Percentiles rank a stretch among this genome's conserved stretches.
Conservation (phyloP, 2,329 filamentous ascomycete species). For the Trichoderma cornu-damae region DNA sequence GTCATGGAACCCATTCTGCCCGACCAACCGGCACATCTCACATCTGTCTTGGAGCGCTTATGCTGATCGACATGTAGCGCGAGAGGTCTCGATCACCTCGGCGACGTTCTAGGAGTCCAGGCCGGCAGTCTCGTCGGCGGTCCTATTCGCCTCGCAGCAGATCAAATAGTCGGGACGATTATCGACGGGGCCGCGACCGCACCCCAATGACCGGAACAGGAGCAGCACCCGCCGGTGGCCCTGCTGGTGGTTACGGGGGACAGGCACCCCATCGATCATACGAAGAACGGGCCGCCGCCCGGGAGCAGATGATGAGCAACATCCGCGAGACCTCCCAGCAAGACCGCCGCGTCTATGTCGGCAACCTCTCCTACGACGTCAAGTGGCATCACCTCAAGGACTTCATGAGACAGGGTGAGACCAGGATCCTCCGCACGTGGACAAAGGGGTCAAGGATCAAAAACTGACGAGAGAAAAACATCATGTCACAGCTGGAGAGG, state of each 20-base stretch:
- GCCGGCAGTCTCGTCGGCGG: constrained; percentile 62
- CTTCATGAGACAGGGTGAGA: constrained; percentile 98
- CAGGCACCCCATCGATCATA: constrained; percentile 62
- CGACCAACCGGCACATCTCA: not conserved
- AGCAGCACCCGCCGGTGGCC: constrained; percentile 63
- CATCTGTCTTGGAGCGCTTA: not conserved
- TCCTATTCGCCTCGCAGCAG: constrained; percentile 76
- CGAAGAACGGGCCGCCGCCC: constrained; percentile 77
- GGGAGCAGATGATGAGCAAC: constrained; percentile 94
- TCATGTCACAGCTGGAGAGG: constrained; percentile 75
- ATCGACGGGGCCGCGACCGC: constrained; percentile 67
- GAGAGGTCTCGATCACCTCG: constrained; percentile 78
- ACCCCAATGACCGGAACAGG: constrained; percentile 80
- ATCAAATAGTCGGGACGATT: constrained; percentile 69
- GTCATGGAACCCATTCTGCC: not conserved
- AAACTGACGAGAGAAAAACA: constrained; percentile 38
- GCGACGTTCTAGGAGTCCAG: constrained; percentile 79
- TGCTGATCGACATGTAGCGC: constrained; percentile 50
- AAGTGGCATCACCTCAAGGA: constrained; percentile 99
- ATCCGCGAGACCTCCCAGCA: constrained; percentile 94
- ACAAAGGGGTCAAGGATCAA: constrained; percentile 26
- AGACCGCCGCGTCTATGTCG: constrained; percentile 98
- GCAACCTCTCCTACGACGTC: constrained; percentile 98
- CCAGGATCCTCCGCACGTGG: constrained; percentile 22
- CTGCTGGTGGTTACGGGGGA: constrained; percentile 60